A percentile compares a stretch with the other conserved stretches of the same genome.
Conservation (phyloP, 2,329 filamentous ascomycete species). For the Davidsoniella neocaledoniae region DNA sequence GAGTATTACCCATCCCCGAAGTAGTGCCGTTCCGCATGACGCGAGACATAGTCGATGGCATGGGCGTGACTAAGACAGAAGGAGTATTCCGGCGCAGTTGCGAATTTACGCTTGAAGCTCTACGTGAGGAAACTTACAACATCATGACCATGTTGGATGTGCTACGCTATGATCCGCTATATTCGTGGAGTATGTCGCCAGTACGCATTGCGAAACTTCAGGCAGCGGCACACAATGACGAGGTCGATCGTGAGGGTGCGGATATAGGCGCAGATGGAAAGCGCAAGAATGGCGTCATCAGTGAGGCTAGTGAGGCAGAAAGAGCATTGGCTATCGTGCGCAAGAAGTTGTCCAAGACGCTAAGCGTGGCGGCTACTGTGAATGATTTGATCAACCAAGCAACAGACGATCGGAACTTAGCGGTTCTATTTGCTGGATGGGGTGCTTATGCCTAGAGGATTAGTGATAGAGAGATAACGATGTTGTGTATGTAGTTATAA, state of each 20-base stretch:
- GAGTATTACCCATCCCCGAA: conserved; percentile 88
- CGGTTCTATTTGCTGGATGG: conserved; percentile 62
- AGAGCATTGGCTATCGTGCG: conserved; percentile 81
- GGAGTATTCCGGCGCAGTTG: conserved; percentile 96
- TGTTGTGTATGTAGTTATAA: neutral
- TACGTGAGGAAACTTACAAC: conserved; percentile 86
- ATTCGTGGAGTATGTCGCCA: conserved; percentile 82
- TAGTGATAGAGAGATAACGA: neutral
- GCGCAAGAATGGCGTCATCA: conserved; percentile 17
- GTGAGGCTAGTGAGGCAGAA: conserved; percentile 62
- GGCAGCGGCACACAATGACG: conserved; percentile 24
- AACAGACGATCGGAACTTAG: conserved; percentile 80
- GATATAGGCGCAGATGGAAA: conserved; percentile 10
- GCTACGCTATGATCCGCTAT: conserved; percentile 90
- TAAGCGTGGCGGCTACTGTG: conserved; percentile 89
- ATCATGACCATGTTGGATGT: conserved; percentile 99
- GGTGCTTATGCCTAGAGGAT: conserved; percentile 27
- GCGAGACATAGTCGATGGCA: conserved; percentile 86
- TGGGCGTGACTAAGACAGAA: conserved; percentile 90
- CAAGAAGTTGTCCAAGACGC: conserved; percentile 86
- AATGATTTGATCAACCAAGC: conserved; percentile 96
- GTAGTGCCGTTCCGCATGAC: conserved; percentile 91
- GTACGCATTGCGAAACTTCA: conserved; percentile 48
- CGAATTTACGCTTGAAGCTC: conserved; percentile 87
- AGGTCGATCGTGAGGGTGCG: conserved; percentile 18